phyloP scores from a whole-genome alignment of 176 grass and related monocot genomes.

The Eragrostis nindensis region DNA sequence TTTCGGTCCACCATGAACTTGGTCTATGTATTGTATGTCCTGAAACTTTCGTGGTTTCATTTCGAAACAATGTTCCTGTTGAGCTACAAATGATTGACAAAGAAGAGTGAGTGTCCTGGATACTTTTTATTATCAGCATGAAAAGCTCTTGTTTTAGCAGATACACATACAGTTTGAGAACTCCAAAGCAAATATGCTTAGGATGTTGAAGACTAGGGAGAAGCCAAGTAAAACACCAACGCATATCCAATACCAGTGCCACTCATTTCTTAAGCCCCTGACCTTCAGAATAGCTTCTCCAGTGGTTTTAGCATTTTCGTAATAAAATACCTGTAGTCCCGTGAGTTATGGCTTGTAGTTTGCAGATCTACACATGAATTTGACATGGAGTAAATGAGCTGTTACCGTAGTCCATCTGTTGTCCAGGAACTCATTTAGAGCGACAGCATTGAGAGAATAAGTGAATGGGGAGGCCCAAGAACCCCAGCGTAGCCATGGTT shows the following conservation, averaged over 20 bases:
- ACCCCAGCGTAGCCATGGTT: conserved; percentile 72
- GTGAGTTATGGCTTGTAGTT: too few relatives aligned
- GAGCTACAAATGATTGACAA: conserved; percentile 61
- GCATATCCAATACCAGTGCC: conserved; percentile 90
- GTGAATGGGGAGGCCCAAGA: conserved; percentile 73
- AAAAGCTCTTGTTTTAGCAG: background rate
- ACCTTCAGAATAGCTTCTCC: conserved; percentile 75
- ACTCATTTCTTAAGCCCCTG: conserved; percentile 64
- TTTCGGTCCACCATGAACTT: conserved; percentile 34
- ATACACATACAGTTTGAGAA: conserved; percentile 67
- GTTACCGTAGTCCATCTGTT: conserved; percentile 87
- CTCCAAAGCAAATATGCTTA: conserved; percentile 76
- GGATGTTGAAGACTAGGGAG: conserved; percentile 77
- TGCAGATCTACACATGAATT: background rate
- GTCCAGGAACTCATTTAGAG: conserved; percentile 76
- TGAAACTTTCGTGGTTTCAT: background rate
- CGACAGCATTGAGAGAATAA: conserved; percentile 61
- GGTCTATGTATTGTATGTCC: background rate
- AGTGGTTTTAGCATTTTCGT: conserved; percentile 56
- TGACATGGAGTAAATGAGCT: background rate
- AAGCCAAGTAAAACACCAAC: conserved; percentile 67
- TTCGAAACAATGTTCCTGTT: conserved; percentile 38
- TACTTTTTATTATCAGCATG: conserved; percentile 10
- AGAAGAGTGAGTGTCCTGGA: background rate
- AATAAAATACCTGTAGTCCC: conserved; percentile 48